phyloP scores from a whole-genome alignment of 192 early-diverging fungal species.

The Phlyctochytrium arcticum region DNA sequence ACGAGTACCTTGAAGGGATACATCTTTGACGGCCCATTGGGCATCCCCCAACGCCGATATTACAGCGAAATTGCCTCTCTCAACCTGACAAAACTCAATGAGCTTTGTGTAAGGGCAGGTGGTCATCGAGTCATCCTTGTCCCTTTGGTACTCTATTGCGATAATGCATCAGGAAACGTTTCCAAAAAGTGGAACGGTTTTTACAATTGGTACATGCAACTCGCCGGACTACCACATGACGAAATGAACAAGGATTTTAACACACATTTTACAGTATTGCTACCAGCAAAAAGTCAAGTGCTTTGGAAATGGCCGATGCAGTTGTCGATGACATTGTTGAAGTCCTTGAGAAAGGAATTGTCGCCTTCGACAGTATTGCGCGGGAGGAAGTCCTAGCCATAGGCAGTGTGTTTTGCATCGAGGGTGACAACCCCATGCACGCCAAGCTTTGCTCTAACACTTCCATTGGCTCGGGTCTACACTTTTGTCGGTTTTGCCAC shows the following conservation, averaged over 20 bases:
- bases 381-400: constrained; percentile 7
- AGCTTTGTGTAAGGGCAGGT: no score
- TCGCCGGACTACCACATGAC: constrained; percentile 21
- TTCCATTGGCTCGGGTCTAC: background rate
- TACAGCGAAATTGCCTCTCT: no score
- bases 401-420: background rate
- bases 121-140: constrained; percentile 7
- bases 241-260: constrained; percentile 6
- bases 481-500: background rate
- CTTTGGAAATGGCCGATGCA: constrained; percentile 1
- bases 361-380: constrained; percentile 67
- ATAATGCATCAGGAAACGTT: constrained; percentile 22
- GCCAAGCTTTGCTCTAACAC: background rate
- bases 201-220: no score
- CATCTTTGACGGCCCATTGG: no score
- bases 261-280: constrained; percentile 17
- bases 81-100: no score
- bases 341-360: constrained; percentile 70
- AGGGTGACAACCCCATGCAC: background rate
- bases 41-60: no score
- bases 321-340: constrained; percentile 67
- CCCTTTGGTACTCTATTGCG: constrained; percentile 19
- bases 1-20: no score
- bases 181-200: constrained; percentile 32
- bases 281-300: constrained; percentile 7